Percentiles rank a stretch among this genome's conserved stretches.
Evolutionary conservation across 1,284 basidiomycete genomes (phyloP).

Genomic region (Hemileia vastatrix): DNA sequence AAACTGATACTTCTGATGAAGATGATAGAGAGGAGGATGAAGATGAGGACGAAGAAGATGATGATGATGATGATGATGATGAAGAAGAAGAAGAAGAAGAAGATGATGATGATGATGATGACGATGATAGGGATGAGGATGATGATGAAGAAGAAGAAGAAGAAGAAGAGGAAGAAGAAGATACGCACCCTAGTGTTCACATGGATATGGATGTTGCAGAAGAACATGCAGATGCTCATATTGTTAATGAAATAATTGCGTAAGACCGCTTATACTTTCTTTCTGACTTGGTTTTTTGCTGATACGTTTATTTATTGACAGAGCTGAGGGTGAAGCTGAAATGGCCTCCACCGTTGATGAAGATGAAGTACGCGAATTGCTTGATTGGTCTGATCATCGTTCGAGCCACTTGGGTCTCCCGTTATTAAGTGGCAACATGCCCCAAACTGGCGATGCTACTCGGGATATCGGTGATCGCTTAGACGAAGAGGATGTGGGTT

Average conservation of each 20-base stretch:
- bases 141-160: constrained; percentile 46
- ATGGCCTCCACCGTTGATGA: constrained; percentile 2
- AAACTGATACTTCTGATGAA: constrained; percentile 35
- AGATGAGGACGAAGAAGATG: constrained; percentile 41
- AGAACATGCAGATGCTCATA: constrained; percentile 49
- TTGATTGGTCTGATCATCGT: constrained; percentile 18
- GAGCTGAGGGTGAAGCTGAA: constrained; percentile 2
- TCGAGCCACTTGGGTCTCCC: constrained; percentile 10
- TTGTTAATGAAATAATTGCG: constrained; percentile 46
- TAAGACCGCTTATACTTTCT: not conserved
- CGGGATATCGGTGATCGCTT: constrained; percentile 19
- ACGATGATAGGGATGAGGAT: constrained; percentile 36
- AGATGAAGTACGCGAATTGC: constrained; percentile 10
- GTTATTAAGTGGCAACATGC: constrained; percentile 2
- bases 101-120: constrained; percentile 48
- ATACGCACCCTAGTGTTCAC: constrained; percentile 45
- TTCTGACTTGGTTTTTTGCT: not conserved
- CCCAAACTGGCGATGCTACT: constrained; percentile 3
- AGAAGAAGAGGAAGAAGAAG: constrained; percentile 49
- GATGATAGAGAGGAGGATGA: constrained; percentile 34
- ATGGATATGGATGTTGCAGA: constrained; percentile 46
- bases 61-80: constrained; percentile 45
- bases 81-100: constrained; percentile 46
- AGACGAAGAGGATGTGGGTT: constrained; percentile 20
- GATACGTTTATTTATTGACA: not conserved